These are phyloP conservation scores for Cladosporium sphaerospermum DNA, from an alignment of 2,329 filamentous ascomycete species.

Conservation along the genomic window DNA sequence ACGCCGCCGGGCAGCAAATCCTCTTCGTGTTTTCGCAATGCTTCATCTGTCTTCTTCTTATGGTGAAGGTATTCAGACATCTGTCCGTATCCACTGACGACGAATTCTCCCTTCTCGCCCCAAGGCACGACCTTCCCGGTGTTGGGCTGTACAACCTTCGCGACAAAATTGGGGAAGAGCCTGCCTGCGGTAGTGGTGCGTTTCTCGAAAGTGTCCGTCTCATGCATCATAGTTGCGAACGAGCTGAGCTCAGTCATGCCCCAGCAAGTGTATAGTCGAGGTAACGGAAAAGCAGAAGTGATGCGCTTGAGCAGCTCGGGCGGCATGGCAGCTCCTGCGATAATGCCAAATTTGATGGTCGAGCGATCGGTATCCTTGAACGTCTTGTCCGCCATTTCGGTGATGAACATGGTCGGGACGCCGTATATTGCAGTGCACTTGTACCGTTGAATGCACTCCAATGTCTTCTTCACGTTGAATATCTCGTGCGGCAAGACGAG, in stretches of 20 bases:
- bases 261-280: conserved; percentile 55
- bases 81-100: conserved; percentile 71
- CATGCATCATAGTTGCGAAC: conserved; percentile 75
- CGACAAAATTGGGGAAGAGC: conserved; percentile 65
- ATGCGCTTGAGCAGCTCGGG: conserved; percentile 68
- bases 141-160: conserved; percentile 59
- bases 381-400: conserved; percentile 37
- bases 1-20: conserved; percentile 30
- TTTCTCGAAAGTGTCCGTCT: conserved; percentile 60
- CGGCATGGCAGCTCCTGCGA: conserved; percentile 72
- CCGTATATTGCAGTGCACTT: conserved; percentile 66
- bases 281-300: conserved; percentile 65
- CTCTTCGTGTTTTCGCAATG: conserved; percentile 43
- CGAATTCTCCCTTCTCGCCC: conserved; percentile 65
- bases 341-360: conserved; percentile 55
- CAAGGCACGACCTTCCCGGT: conserved; percentile 53
- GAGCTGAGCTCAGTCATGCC: conserved; percentile 72
- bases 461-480: conserved; percentile 61
- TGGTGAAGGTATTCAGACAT: conserved; percentile 62
- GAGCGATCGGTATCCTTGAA: conserved; percentile 1
- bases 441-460: conserved; percentile 53
- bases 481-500: conserved; percentile 71
- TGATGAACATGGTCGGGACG: conserved; percentile 80
- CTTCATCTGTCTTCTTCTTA: conserved; percentile 66
- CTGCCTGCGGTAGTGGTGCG: conserved; percentile 69